These are phyloP conservation scores for Aspergillus thermomutatus DNA, from an alignment of 2,329 filamentous ascomycete species.

Conservation along the genomic window DNA sequence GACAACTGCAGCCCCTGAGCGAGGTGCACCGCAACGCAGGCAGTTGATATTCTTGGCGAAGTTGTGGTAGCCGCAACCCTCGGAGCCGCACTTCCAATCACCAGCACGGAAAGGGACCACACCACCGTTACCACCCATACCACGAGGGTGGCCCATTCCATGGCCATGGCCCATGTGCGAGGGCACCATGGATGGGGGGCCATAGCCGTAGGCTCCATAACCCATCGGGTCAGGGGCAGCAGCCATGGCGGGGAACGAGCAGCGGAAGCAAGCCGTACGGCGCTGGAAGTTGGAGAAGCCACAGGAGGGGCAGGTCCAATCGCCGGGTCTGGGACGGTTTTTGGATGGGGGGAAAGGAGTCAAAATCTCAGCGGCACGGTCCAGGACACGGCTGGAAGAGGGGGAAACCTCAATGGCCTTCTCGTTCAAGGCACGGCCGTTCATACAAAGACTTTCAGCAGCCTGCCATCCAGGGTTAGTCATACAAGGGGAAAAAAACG, in stretches of 20 bases:
- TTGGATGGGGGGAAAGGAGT: slow-evolving; percentile 98
- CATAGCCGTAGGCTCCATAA: slow-evolving; percentile 57
- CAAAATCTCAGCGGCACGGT: slow-evolving; percentile 91
- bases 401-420: slow-evolving; percentile 99
- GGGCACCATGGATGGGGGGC: slow-evolving; percentile 75
- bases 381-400: slow-evolving; percentile 92
- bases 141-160: slow-evolving; percentile 55
- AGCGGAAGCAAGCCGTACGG: slow-evolving; percentile 96
- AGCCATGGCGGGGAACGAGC: slow-evolving; percentile 94
- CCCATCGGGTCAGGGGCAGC: slow-evolving; percentile 72
- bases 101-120: slow-evolving; percentile 96
- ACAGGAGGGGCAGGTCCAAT: slow-evolving; percentile 98
- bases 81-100: slow-evolving; percentile 98
- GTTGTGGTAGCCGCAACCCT: slow-evolving; percentile 97
- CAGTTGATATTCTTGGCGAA: slow-evolving; percentile 99
- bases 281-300: slow-evolving; percentile 99
- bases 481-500: slow-evolving; percentile 4
- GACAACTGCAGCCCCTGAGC: slow-evolving; percentile 88
- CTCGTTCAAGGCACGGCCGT: slow-evolving; percentile 94
- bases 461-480: slow-evolving; percentile 50
- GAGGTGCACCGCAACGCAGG: slow-evolving; percentile 90
- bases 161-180: slow-evolving; percentile 67
- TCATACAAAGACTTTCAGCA: slow-evolving; percentile 98
- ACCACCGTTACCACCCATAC: slow-evolving; percentile 71
- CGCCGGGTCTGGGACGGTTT: slow-evolving; percentile 92